These are phyloP conservation scores for Sugiyamaella mastotermitis DNA, from an alignment of 805 yeast genomes.

Conservation along the genomic window DNA sequence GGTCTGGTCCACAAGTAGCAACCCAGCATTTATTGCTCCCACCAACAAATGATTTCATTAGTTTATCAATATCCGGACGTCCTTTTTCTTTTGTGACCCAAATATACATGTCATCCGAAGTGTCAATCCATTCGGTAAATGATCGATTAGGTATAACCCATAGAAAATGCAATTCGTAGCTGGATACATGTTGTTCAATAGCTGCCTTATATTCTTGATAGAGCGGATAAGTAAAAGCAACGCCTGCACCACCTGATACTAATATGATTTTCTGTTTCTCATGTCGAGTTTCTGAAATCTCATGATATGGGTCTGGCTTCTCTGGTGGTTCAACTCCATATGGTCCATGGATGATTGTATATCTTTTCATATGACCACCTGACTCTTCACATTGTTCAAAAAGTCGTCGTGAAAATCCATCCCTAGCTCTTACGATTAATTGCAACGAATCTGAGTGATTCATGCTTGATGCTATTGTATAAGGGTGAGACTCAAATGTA, in stretches of 20 bases:
- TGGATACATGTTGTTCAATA: neutral
- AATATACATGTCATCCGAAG: conserved; percentile 19
- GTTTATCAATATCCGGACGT: conserved; percentile 24
- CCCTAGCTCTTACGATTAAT: conserved; percentile 27
- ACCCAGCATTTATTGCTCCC: conserved; percentile 18
- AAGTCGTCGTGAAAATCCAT: conserved; percentile 25
- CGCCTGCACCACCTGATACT: conserved; percentile 31
- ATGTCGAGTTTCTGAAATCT: no score
- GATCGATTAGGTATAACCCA: conserved; percentile 28
- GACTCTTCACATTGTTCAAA: conserved; percentile 10
- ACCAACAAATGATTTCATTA: conserved; percentile 19
- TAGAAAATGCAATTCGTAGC: conserved; percentile 22
- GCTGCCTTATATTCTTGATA: conserved; percentile 11
- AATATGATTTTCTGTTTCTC: conserved; percentile 22
- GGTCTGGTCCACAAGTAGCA: conserved; percentile 29
- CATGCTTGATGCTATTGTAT: conserved; percentile 20
- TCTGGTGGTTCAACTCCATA: conserved; percentile 20
- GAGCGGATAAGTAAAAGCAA: conserved; percentile 28
- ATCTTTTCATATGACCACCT: conserved; percentile 1
- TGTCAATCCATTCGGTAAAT: conserved; percentile 25
- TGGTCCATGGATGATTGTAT: conserved; percentile 21
- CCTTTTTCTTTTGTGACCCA: conserved; percentile 29
- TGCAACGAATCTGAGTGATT: conserved; percentile 18
- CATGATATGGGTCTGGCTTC: conserved; percentile 3
- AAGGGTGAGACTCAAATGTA: conserved; percentile 22